phyloP scores from a whole-genome alignment of 352 stramenopile genomes.

The Aphanomyces cochlioides region DNA sequence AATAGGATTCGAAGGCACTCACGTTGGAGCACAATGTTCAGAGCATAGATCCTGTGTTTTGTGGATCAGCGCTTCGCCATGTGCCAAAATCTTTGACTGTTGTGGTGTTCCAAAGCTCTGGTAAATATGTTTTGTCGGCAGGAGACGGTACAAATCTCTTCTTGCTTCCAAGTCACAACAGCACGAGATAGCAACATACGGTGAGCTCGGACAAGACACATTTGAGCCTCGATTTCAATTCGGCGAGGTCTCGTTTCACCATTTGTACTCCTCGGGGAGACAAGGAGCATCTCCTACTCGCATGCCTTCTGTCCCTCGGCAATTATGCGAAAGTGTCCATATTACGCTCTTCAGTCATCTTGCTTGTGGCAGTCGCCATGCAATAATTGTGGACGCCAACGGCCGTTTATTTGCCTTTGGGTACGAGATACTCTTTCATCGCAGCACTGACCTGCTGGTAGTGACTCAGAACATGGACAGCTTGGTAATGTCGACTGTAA shows the following conservation, averaged over 20 bases:
- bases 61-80: neutral
- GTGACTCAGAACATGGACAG: slow-evolving; percentile 20
- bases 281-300: neutral
- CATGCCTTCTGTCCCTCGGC: neutral
- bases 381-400: slow-evolving; percentile 24
- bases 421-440: neutral
- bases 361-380: slow-evolving; percentile 22
- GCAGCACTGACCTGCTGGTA: neutral
- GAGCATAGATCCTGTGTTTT: slow-evolving; percentile 25
- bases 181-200: slow-evolving; percentile 14
- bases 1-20: neutral
- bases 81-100: slow-evolving; percentile 9
- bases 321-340: slow-evolving; percentile 5
- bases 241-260: slow-evolving; percentile 12
- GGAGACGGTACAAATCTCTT: slow-evolving; percentile 16
- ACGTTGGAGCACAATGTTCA: slow-evolving; percentile 19
- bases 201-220: slow-evolving; percentile 9
- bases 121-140: slow-evolving; percentile 22
- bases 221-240: slow-evolving; percentile 8
- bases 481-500: slow-evolving; percentile 5
- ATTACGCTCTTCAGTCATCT: slow-evolving; percentile 11
- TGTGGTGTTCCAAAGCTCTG: neutral
- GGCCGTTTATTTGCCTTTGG: slow-evolving; percentile 26
- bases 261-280: neutral
- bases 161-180: neutral